These are phyloP conservation scores for Schizonepeta tenuifolia DNA, from an alignment of 257 asterid species.

Conservation along the genomic window DNA sequence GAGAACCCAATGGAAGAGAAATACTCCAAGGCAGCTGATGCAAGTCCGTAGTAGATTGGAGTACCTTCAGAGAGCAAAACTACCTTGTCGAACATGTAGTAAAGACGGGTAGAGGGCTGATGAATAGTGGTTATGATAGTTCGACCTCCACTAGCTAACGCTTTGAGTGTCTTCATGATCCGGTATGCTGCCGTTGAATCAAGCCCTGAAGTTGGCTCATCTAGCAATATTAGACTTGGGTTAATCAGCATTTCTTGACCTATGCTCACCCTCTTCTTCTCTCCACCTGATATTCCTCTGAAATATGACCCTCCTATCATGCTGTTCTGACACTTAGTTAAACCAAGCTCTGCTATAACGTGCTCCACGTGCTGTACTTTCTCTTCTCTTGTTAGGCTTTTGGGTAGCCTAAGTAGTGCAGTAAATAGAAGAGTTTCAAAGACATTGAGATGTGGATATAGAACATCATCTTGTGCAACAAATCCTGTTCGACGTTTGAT, in stretches of 20 bases:
- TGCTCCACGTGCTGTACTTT: constrained; percentile 69
- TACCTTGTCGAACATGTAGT: constrained; percentile 89
- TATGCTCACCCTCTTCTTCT: constrained; percentile 94
- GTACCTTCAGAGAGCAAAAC: constrained; percentile 86
- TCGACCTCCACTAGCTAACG: constrained; percentile 81
- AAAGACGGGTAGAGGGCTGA: constrained; percentile 95
- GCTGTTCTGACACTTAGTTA: constrained; percentile 63
- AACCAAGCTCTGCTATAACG: constrained; percentile 73
- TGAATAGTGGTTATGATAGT: constrained; percentile 92
- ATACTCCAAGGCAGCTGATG: constrained; percentile 79
- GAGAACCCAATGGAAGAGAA: constrained; percentile 88
- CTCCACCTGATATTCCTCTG: constrained; percentile 96
- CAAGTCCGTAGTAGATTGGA: constrained; percentile 88
- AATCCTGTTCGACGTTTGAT: constrained; percentile 85
- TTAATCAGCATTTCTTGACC: constrained; percentile 96
- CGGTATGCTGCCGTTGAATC: constrained; percentile 92
- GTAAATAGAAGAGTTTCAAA: constrained; percentile 85
- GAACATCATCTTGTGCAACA: constrained; percentile 84
- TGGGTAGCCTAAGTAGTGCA: constrained; percentile 77
- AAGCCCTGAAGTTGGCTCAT: constrained; percentile 96
- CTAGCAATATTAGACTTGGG: constrained; percentile 78
- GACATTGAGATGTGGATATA: constrained; percentile 85
- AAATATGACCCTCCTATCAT: constrained; percentile 86
- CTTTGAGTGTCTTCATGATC: constrained; percentile 74
- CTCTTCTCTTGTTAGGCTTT: constrained; percentile 56